Base-by-base conservation (phyloP, 192 early-diverging fungal genomes). In the Coemansia sp. region DNA sequence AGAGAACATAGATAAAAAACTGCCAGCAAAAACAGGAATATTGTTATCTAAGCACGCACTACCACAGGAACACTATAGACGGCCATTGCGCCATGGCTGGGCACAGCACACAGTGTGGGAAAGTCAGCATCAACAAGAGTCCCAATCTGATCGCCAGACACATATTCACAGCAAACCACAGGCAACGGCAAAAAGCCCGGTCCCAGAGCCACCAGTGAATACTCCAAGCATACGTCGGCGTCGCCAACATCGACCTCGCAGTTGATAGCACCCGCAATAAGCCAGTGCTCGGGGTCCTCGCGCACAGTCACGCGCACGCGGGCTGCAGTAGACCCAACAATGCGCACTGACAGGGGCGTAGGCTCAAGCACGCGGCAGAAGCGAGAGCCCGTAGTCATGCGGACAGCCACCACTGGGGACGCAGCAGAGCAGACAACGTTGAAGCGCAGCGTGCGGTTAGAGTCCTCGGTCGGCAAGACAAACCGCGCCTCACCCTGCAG, bases 171-270 rank as follows among this genome's bases (percentile, higher is more conserved):
- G 70, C 78, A 76, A 45, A 70, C 60, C 36, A 81, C 65, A n/a
- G 79, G 79, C 68, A 76, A 56, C 11, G 32, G 60, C 79, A 82
- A 46, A 65, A 68, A 70, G 4, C 79, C 79, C 4, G 69, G 68
- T 24, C 32, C 62, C 62, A 82, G 70, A 5, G 79, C 74, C 50
- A 82, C 74, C 34, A 82, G 39, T 17, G 48, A 42, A 44, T 66
- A 82, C 20, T 67, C 48, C 46, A 80, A 42, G n/a, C 6, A 0
- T 6, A 7, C 58, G 12, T 15, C 53, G 5, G 12, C 22, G 51
- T 41, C 48, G 29, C 42, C 36, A 36, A 31, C 42, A 62, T 27
- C 44, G n/a, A 70, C 58, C 31, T 72, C 62, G 24, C 27, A 34
- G 6, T 69, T n/a, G 3, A 60, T 46, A 2, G 78, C 45, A 0